Base-by-base conservation (phyloP, 2,329 filamentous ascomycete genomes). In the Ampelomyces quisqualis region DNA sequence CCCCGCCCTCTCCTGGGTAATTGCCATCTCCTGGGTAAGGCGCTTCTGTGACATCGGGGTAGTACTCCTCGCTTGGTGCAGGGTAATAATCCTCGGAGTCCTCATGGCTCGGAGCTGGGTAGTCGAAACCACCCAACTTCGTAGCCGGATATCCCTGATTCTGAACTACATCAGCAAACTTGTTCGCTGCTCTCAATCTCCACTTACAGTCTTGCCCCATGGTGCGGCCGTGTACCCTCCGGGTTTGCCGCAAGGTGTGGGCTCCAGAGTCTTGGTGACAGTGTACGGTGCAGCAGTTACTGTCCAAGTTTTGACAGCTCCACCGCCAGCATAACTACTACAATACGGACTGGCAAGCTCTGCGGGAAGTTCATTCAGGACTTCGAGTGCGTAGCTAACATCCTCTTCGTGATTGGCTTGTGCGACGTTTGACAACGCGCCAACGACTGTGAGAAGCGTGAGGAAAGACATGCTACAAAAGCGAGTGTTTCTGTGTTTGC, bases 311-410 rank as follows among this genome's bases (percentile, higher is more conserved):
- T 13, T 5, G 26, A 17, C 10, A 11, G 9, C 14, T 11, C 19
- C 18, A 23, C 21, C 28, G 4, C 28, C 26, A 7, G 15, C 17
- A 19, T 22, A 34, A 11, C 18, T 21, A 7, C 14, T 20, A 18
- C 37, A 45, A 17, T 34, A 45, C 14, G 37, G 33, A 6, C 13
- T 19, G 10, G 35, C 34, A 22, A 43, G 40, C 4, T 14, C 4
- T 30, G 10, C 24, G 11, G 29, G 29, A 11, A 38, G 18, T 15
- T 35, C 34, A 5, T 34, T 26, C 7, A 43, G 10, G 10, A 40
- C 24, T 10, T 14, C 19, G 14, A 22, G 6, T 11, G 37, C 37
- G 22, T 26, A 27, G 11, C 19, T 10, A 13, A 40, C 37, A 18
- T 40, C 19, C 7, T 40, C 37, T 3, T 27, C 17, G 11, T 33